Evolutionary conservation across 345 rosid species (phyloP).

Genomic region (Toxicodendron radicans): DNA sequence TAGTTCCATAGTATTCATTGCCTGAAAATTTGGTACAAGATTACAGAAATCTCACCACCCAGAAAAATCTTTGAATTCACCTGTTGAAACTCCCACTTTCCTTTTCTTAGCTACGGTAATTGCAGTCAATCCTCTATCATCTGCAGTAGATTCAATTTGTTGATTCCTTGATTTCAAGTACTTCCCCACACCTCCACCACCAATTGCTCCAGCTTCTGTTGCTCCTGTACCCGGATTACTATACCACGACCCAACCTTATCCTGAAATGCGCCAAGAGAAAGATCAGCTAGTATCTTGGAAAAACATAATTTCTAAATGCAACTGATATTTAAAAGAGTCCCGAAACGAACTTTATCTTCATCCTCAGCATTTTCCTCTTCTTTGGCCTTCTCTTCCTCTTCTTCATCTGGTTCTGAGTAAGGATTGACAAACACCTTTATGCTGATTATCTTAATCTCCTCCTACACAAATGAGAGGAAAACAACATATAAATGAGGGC

Average conservation of each 20-base stretch:
- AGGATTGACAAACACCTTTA: conserved; percentile 81
- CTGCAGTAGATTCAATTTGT: conserved; percentile 34
- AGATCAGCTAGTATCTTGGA: neutral
- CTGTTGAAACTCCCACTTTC: conserved; percentile 46
- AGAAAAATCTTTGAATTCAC: conserved; percentile 78
- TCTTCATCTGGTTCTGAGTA: conserved; percentile 79
- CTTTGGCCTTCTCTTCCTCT: conserved; percentile 61
- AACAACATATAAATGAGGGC: conserved; percentile 14
- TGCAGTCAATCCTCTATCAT: conserved; percentile 33
- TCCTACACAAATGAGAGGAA: conserved; percentile 48
- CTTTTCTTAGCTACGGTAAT: conserved; percentile 58
- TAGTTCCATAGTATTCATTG: neutral
- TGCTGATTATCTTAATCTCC: conserved; percentile 77
- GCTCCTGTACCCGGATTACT: conserved; percentile 83
- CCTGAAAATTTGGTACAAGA: conserved; percentile 14
- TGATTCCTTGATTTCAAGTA: conserved; percentile 65
- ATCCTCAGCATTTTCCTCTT: conserved; percentile 50
- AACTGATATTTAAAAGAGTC: neutral
- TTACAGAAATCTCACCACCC: conserved; percentile 51
- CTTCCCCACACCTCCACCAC: conserved; percentile 70
- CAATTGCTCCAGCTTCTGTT: conserved; percentile 43
- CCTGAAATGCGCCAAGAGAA: conserved; percentile 44
- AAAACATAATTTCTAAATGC: neutral
- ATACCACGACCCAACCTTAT: conserved; percentile 85
- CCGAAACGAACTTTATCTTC: conserved; percentile 54